Evolutionary conservation across 306 rosid species (phyloP).

Genomic region (Neltuma alba): DNA sequence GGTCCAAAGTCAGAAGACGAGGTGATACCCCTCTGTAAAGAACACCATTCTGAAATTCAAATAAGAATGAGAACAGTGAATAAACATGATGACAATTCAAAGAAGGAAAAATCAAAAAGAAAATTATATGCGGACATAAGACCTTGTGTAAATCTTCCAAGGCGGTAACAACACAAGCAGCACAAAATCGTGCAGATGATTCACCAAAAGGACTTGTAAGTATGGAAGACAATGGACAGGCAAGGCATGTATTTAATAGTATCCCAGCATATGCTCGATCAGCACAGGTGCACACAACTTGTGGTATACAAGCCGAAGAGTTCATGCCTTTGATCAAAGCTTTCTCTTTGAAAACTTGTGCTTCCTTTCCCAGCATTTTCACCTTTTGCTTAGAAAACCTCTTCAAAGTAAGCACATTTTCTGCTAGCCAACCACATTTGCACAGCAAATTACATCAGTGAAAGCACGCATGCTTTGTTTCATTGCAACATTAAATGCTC

Average conservation of each 20-base stretch:
- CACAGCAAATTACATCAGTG: slow-evolving; percentile 45
- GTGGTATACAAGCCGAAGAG: slow-evolving; percentile 72
- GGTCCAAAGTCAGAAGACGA: slow-evolving; percentile 84
- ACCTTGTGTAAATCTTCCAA: slow-evolving; percentile 92
- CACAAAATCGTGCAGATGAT: slow-evolving; percentile 65
- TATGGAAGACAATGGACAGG: slow-evolving; percentile 85
- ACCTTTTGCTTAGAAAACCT: slow-evolving; percentile 85
- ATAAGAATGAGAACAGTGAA: slow-evolving; percentile 30
- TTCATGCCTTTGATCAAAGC: slow-evolving; percentile 67
- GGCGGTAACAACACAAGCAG: slow-evolving; percentile 76
- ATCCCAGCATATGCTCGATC: slow-evolving; percentile 76
- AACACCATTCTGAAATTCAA: slow-evolving; percentile 80
- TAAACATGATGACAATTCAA: slow-evolving; percentile 16
- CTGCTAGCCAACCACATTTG: slow-evolving; percentile 54
- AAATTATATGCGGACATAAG: slow-evolving; percentile 32
- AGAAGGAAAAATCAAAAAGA: slow-evolving; percentile 4
- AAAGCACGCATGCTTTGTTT: slow-evolving; percentile 21
- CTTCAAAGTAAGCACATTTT: slow-evolving; percentile 73
- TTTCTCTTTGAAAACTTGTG: slow-evolving; percentile 82
- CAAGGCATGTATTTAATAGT: slow-evolving; percentile 71
- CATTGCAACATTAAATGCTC: slow-evolving; percentile 31
- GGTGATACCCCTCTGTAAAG: slow-evolving; percentile 96
- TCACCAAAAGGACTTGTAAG: slow-evolving; percentile 80
- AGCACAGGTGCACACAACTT: slow-evolving; percentile 75
- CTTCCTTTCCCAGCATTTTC: slow-evolving; percentile 80